phyloP scores from a whole-genome alignment of 2,329 filamentous ascomycete species.

The Dendryphion nanum region DNA sequence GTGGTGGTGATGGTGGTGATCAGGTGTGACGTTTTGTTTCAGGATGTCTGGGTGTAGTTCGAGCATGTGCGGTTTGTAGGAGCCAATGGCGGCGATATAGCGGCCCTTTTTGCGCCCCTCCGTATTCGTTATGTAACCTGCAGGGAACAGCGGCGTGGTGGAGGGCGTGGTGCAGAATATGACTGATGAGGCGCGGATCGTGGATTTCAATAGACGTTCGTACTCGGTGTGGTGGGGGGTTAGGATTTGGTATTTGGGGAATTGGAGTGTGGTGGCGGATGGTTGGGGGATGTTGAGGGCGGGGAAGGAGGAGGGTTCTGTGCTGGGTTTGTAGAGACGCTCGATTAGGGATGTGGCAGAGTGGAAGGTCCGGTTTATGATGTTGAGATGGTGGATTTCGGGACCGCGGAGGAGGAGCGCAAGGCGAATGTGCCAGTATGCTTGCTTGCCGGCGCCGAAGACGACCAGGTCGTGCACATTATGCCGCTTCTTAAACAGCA shows the following conservation, averaged over 20 bases:
- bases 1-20: slow-evolving; percentile 62
- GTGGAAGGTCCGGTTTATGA: slow-evolving; percentile 74
- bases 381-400: slow-evolving; percentile 75
- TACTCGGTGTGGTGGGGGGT: slow-evolving; percentile 72
- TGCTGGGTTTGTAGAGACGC: slow-evolving; percentile 53
- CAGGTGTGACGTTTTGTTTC: slow-evolving; percentile 57
- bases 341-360: slow-evolving; percentile 54
- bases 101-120: slow-evolving; percentile 69
- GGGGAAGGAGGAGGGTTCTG: slow-evolving; percentile 16
- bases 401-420: slow-evolving; percentile 68
- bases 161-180: slow-evolving; percentile 89
- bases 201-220: slow-evolving; percentile 64
- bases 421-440: slow-evolving; percentile 90
- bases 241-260: slow-evolving; percentile 63
- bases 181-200: slow-evolving; percentile 70
- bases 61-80: slow-evolving; percentile 70
- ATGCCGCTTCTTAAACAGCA: slow-evolving; percentile 62
- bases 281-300: slow-evolving; percentile 13
- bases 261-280: slow-evolving; percentile 16
- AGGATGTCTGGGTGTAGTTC: slow-evolving; percentile 80
- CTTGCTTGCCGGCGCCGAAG: slow-evolving; percentile 86
- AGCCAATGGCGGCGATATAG: slow-evolving; percentile 71
- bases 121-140: slow-evolving; percentile 66
- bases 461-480: slow-evolving; percentile 74
- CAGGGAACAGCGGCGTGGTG: slow-evolving; percentile 71